Conservation (phyloP, 495 filamentous ascomycete genomes). For the Aspergillus funiculosus region DNA sequence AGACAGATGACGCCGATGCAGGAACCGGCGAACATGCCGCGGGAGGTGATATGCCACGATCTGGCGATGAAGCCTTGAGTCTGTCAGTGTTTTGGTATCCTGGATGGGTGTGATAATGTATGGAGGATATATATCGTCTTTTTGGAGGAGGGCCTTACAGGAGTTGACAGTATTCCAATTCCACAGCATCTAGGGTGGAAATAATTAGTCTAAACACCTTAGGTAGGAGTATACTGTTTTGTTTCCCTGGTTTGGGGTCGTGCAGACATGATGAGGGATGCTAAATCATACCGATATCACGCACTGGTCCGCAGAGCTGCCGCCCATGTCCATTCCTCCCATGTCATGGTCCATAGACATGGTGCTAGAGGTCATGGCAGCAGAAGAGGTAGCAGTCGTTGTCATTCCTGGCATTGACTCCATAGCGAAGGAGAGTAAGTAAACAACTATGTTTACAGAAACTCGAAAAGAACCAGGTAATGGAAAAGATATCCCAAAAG, state of each 20-base stretch:
- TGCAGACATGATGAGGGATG: too few species aligned
- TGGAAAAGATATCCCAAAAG: neutral
- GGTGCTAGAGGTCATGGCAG: too few species aligned
- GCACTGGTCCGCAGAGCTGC: slow-evolving; percentile 21
- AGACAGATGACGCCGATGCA: slow-evolving; percentile 65
- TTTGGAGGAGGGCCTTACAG: slow-evolving; percentile 35
- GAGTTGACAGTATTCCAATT: slow-evolving; percentile 68
- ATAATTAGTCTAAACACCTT: slow-evolving; percentile 2
- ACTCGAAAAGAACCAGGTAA: too few species aligned
- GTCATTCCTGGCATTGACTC: too few species aligned
- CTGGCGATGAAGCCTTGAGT: slow-evolving; percentile 54
- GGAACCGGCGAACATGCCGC: slow-evolving; percentile 58
- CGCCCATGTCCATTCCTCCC: slow-evolving; percentile 21
- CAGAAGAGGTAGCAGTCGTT: too few species aligned
- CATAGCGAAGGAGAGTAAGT: too few species aligned
- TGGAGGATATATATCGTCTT: neutral
- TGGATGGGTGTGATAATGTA: neutral
- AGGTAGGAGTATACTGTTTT: too few species aligned
- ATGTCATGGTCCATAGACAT: slow-evolving; percentile 21
- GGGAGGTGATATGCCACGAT: slow-evolving; percentile 58
- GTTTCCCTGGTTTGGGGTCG: too few species aligned
- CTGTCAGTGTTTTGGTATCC: neutral
- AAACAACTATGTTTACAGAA: too few species aligned
- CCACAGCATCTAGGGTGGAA: slow-evolving; percentile 58
- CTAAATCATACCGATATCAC: slow-evolving; percentile 37